phyloP scores from a whole-genome alignment of 768 basidiomycete species.

The Mycena kentingensis region DNA sequence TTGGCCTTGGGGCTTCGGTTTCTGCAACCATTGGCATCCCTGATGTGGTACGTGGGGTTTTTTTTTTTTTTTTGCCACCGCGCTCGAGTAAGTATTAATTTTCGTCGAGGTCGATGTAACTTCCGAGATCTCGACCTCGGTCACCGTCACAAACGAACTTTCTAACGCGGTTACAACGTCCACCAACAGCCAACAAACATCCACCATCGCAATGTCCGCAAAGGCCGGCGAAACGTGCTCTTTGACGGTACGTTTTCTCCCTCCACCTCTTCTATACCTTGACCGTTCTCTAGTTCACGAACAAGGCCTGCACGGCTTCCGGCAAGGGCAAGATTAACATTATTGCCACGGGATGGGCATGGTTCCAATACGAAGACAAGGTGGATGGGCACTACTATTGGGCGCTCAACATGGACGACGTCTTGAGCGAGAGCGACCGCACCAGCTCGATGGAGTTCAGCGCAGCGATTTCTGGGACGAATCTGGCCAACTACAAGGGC shows the following conservation, averaged over 20 bases:
- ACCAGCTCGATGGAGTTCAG: constrained; percentile 15
- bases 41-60: constrained; percentile 2
- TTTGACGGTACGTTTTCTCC: constrained; percentile 2
- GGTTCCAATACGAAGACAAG: constrained; percentile 9
- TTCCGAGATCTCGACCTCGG: neutral
- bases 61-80: neutral
- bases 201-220: constrained; percentile 9
- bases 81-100: neutral
- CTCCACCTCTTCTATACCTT: neutral
- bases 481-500: constrained; percentile 8
- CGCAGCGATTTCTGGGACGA: constrained; percentile 10
- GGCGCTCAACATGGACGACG: constrained; percentile 13
- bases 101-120: neutral
- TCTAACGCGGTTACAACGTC: constrained; percentile 8
- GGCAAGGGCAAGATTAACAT: constrained; percentile 8
- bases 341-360: constrained; percentile 10
- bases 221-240: constrained; percentile 11
- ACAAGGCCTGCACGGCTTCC: constrained; percentile 8
- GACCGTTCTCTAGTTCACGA: constrained; percentile 1
- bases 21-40: constrained; percentile 12
- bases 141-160: constrained; percentile 8
- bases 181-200: constrained; percentile 11
- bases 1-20: constrained; percentile 8
- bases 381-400: constrained; percentile 12
- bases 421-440: constrained; percentile 5